Base-by-base conservation (phyloP, 768 basidiomycete species). In the Boletus speciosus region DNA sequence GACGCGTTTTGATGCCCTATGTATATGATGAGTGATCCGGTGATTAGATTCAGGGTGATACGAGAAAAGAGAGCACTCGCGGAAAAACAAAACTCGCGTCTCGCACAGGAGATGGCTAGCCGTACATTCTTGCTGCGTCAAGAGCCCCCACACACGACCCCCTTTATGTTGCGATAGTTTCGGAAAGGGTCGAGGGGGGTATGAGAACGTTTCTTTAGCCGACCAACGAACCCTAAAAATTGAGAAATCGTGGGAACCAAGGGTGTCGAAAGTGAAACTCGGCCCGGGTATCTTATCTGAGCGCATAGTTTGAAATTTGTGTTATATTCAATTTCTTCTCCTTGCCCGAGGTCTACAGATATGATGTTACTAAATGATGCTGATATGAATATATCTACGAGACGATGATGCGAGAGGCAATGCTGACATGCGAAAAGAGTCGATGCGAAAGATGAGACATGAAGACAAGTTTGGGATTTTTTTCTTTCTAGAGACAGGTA, bases 291-390 rank as follows among this genome's bases (percentile, higher is more conserved):
- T 23, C 23, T 4, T 23, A 23, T 23, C 23, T 23, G 23, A 23
- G 3, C 23, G 2, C 23, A 23, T 25, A 19, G 4, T 32, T 16
- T 32, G 44, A 7, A 52, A 37, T 31, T 21, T 47, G 37, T 12
- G 32, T 50, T 54, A 49, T 64, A 55, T 64, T 61, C 23, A 8
- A 44, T 63, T 63, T 51, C 60, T 58, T 59, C 45, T 43, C 25
- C 35, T 39, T 37, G 38, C 51, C 43, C 54, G 55, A 59, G 55
- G 55, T 64, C 61, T 64, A 64, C 61, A 60, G 42, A 62, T 25
- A 25, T 62, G 54, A 56, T 57, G 58, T 46, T 48, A 57, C 61
- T 66, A 60, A 40, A 63, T 63, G 52, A 36, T 52, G 43, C 42
- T 63, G 61, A n/a, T 49, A 49, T 25, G 4, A 41, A 51, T 48